These are phyloP conservation scores for Metschnikowia bowlesiae DNA, from an alignment of 805 yeast species.

Conservation along the genomic window DNA sequence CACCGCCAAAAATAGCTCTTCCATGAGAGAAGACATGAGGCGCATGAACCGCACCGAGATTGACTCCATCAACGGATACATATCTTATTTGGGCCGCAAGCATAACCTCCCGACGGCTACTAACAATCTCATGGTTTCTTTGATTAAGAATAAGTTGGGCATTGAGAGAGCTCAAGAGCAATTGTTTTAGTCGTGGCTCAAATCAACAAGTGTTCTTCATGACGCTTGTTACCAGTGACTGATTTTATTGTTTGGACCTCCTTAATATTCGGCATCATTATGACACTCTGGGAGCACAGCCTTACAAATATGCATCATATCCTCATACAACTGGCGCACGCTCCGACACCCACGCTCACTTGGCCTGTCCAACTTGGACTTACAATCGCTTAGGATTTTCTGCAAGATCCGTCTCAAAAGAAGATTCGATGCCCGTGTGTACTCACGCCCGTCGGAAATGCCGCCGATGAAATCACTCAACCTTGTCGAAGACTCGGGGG, in stretches of 20 bases:
- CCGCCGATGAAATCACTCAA: slow-evolving; percentile 45
- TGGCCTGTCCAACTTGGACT: slow-evolving; percentile 12
- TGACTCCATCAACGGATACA: slow-evolving; percentile 78
- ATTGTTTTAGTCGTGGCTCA: background rate
- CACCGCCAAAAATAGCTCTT: slow-evolving; percentile 57
- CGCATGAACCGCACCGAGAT: slow-evolving; percentile 64
- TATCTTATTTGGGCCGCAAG: slow-evolving; percentile 51
- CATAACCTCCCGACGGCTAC: slow-evolving; percentile 41
- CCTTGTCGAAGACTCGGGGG: slow-evolving; percentile 25
- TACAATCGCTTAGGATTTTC: slow-evolving; percentile 23
- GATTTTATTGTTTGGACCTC: background rate
- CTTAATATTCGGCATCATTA: background rate
- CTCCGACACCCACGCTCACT: slow-evolving; percentile 8
- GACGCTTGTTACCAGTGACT: background rate
- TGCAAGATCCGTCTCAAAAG: slow-evolving; percentile 32
- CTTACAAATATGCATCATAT: slow-evolving; percentile 24
- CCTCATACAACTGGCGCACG: slow-evolving; percentile 24
- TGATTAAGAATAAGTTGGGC: slow-evolving; percentile 40
- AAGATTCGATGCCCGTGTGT: slow-evolving; percentile 25
- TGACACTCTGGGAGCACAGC: background rate
- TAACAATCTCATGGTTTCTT: slow-evolving; percentile 41
- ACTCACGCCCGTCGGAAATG: slow-evolving; percentile 41
- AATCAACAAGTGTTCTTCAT: no score
- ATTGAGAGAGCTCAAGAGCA: slow-evolving; percentile 29
- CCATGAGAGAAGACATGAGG: slow-evolving; percentile 67